Evolutionary conservation across 805 yeast species (phyloP).

Genomic region (Brettanomyces anomalus): DNA sequence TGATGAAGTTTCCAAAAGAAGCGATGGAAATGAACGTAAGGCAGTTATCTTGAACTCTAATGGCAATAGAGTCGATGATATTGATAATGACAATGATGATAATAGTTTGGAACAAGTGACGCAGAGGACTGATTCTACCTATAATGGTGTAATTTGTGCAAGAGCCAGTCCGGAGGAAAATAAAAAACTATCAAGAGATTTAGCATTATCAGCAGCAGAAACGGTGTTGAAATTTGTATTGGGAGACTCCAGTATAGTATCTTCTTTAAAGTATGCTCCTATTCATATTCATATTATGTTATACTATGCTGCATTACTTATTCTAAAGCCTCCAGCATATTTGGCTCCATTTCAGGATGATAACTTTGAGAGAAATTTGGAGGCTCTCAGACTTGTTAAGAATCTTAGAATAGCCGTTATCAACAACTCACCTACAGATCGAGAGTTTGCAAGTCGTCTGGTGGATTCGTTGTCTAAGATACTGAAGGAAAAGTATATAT

Average conservation of each 20-base stretch:
- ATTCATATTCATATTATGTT: constrained; percentile 67
- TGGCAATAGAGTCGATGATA: constrained; percentile 23
- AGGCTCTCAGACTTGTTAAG: constrained; percentile 34
- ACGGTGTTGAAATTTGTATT: constrained; percentile 51
- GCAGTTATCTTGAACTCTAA: neutral
- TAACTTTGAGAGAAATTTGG: constrained; percentile 24
- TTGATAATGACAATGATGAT: constrained; percentile 18
- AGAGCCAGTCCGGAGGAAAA: constrained; percentile 21
- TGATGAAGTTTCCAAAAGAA: neutral
- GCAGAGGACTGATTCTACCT: constrained; percentile 8
- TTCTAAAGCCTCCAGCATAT: constrained; percentile 39
- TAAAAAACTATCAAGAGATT: constrained; percentile 26
- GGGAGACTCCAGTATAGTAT: constrained; percentile 48
- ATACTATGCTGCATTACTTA: constrained; percentile 53
- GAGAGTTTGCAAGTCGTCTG: constrained; percentile 37
- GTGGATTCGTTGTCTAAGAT: constrained; percentile 22
- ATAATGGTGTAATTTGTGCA: constrained; percentile 6
- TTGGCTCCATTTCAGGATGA: constrained; percentile 13
- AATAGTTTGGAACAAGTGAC: constrained; percentile 10
- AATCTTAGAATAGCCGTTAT: constrained; percentile 33
- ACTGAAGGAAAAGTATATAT: constrained; percentile 17
- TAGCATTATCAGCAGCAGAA: constrained; percentile 56
- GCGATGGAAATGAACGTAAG: neutral
- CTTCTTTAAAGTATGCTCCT: constrained; percentile 54
- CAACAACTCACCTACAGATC: constrained; percentile 43